Conservation (phyloP, 1,284 basidiomycete species). For the Microbotryomycetes sp. region DNA sequence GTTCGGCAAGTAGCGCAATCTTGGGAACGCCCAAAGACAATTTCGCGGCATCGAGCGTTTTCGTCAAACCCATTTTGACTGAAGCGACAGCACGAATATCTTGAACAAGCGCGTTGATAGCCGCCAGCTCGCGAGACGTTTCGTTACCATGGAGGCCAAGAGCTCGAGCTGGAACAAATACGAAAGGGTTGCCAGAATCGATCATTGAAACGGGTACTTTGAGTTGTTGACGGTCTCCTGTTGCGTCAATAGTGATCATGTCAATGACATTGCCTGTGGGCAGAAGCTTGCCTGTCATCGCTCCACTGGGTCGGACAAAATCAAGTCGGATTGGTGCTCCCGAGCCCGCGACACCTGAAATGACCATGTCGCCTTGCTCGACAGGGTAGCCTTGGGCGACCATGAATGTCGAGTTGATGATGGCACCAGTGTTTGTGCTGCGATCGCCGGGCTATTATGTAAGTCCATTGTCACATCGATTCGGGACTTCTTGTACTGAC, state of each 20-base stretch:
- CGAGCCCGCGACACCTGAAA: constrained; percentile 61
- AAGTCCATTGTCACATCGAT: constrained; percentile 13
- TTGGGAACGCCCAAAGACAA: neutral
- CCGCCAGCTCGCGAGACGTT: constrained; percentile 38
- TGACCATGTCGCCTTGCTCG: constrained; percentile 38
- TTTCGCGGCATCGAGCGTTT: constrained; percentile 46
- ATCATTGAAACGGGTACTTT: neutral
- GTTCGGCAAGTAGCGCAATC: neutral
- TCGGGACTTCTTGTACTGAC: constrained; percentile 5
- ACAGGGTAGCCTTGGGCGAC: constrained; percentile 39
- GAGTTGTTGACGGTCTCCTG: neutral
- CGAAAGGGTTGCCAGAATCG: constrained; percentile 56
- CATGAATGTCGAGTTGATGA: constrained; percentile 61
- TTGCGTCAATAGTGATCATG: constrained; percentile 39
- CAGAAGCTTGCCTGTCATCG: constrained; percentile 61
- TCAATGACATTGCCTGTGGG: constrained; percentile 56
- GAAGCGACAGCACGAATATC: constrained; percentile 58
- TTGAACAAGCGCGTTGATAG: constrained; percentile 39
- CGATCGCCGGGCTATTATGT: too few species aligned
- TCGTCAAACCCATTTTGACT: constrained; percentile 57
- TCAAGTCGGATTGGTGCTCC: constrained; percentile 61
- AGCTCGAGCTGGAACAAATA: constrained; percentile 52
- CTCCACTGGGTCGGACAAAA: constrained; percentile 60
- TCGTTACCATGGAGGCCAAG: constrained; percentile 41
- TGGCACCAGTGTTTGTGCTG: constrained; percentile 54